Percentiles rank a stretch among this genome's conserved stretches.
phyloP scores from a whole-genome alignment of 768 basidiomycete species.

The Serendipita sp. region DNA sequence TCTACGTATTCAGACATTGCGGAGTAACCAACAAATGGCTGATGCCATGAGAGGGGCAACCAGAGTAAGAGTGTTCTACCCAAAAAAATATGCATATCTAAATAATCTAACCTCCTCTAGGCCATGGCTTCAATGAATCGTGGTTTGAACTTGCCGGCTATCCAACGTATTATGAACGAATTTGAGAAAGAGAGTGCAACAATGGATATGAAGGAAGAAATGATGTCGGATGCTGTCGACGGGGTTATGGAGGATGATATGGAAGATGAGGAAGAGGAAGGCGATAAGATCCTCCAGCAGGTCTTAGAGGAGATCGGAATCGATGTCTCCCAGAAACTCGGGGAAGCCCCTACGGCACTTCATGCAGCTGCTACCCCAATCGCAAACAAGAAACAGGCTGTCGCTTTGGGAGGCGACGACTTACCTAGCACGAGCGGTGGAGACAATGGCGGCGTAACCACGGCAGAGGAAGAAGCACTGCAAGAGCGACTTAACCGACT shows the following conservation, averaged over 20 bases:
- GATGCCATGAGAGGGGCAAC: conserved; percentile 98
- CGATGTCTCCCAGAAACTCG: conserved; percentile 46
- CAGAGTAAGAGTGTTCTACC: conserved; percentile 36
- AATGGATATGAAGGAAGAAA: conserved; percentile 99
- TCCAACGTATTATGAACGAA: conserved; percentile 92
- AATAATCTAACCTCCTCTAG: conserved; percentile 24
- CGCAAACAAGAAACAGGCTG: conserved; percentile 21
- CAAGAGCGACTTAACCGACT: neutral
- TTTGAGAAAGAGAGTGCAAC: conserved; percentile 94
- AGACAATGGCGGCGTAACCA: conserved; percentile 14
- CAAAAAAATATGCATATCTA: neutral
- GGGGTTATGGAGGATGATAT: conserved; percentile 87
- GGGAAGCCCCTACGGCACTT: conserved; percentile 11
- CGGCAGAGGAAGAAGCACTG: conserved; percentile 1
- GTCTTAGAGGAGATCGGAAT: conserved; percentile 97
- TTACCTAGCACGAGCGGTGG: conserved; percentile 12
- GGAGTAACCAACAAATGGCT: conserved; percentile 98
- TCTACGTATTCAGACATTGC: conserved; percentile 83
- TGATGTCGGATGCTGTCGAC: conserved; percentile 98
- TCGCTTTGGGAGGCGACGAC: conserved; percentile 10
- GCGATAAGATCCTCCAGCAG: conserved; percentile 87
- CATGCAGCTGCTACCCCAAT: conserved; percentile 10
- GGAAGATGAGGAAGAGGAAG: conserved; percentile 91
- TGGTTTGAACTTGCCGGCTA: conserved; percentile 84
- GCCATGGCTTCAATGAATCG: conserved; percentile 98